A percentile compares a stretch with the other conserved stretches of the same genome.
Conservation (phyloP, 2,329 filamentous ascomycete species). For the Colletotrichum somersetense region DNA sequence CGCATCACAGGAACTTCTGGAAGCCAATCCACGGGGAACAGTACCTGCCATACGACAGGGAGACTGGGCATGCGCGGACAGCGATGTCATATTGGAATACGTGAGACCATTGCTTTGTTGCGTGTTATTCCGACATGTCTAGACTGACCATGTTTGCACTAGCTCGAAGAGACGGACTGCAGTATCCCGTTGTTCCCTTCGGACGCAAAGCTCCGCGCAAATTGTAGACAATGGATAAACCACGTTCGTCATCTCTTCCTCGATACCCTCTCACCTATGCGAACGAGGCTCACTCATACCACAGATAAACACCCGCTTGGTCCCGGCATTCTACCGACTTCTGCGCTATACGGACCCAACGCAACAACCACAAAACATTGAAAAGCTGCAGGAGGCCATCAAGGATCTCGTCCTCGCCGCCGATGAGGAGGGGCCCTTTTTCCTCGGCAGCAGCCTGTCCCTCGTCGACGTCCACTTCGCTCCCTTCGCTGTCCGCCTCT, state of each 20-base stretch:
- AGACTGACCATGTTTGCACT: not conserved
- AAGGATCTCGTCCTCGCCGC: constrained; percentile 62
- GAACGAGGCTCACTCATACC: not conserved
- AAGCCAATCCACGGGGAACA: constrained; percentile 80
- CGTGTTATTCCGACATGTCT: not conserved
- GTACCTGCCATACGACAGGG: constrained; percentile 84
- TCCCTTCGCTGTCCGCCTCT: constrained; percentile 78
- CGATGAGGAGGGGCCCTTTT: constrained; percentile 74
- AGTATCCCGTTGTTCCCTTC: constrained; percentile 73
- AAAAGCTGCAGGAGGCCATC: constrained; percentile 75
- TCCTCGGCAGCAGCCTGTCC: constrained; percentile 65
- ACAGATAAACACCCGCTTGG: constrained; percentile 80
- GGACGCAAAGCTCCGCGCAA: constrained; percentile 75
- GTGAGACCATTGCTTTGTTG: constrained; percentile 56
- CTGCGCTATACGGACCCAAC: constrained; percentile 73
- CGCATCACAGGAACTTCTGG: constrained; percentile 66
- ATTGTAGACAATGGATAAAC: constrained; percentile 83
- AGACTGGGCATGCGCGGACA: constrained; percentile 87
- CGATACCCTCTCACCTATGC: not conserved
- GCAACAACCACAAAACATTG: constrained; percentile 69
- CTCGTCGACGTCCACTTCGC: constrained; percentile 82
- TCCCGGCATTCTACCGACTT: constrained; percentile 81
- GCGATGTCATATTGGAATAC: constrained; percentile 87
- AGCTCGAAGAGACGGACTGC: constrained; percentile 80
- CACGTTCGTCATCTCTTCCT: constrained; percentile 66